Conservation (phyloP, 352 stramenopile genomes). For the Globisporangium orthogonon region DNA sequence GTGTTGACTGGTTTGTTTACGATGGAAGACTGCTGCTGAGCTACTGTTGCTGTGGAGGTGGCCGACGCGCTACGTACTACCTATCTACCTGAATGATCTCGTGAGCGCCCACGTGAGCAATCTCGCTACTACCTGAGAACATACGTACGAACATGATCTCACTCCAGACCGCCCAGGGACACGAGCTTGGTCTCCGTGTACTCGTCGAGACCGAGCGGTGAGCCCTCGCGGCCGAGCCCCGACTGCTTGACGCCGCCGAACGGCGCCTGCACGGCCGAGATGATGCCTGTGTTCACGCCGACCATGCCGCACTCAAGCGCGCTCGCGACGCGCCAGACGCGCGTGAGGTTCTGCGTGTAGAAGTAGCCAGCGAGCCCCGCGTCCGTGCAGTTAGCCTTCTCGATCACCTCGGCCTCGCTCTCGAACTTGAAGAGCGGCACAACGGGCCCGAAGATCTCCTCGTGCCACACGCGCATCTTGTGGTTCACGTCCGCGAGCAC, state of each 20-base stretch:
- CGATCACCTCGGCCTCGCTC: slow-evolving; percentile 93
- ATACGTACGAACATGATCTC: not conserved
- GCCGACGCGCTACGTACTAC: not conserved
- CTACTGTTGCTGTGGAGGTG: too few relatives aligned
- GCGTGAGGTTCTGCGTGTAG: slow-evolving; percentile 88
- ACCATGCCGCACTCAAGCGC: slow-evolving; percentile 93
- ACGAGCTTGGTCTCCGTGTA: slow-evolving; percentile 98
- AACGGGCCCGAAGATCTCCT: slow-evolving; percentile 97
- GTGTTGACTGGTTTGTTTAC: not conserved
- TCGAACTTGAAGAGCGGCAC: slow-evolving; percentile 91
- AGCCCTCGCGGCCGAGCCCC: slow-evolving; percentile 87
- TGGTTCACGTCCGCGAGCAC: slow-evolving; percentile 85
- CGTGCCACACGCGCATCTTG: slow-evolving; percentile 83
- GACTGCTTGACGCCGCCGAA: slow-evolving; percentile 90
- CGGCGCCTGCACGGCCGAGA: slow-evolving; percentile 84
- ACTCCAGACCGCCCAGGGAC: slow-evolving; percentile 63
- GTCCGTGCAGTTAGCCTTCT: slow-evolving; percentile 91
- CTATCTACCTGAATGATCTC: not conserved
- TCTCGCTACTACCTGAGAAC: too few relatives aligned
- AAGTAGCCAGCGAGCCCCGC: slow-evolving; percentile 94
- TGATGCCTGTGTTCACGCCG: slow-evolving; percentile 90
- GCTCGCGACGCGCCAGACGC: slow-evolving; percentile 83
- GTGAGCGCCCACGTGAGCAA: not conserved
- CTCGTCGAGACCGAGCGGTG: slow-evolving; percentile 87
- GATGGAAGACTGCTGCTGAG: too few relatives aligned